These are phyloP conservation scores for Viola odorata DNA, from an alignment of 345 rosid species.

Conservation along the genomic window DNA sequence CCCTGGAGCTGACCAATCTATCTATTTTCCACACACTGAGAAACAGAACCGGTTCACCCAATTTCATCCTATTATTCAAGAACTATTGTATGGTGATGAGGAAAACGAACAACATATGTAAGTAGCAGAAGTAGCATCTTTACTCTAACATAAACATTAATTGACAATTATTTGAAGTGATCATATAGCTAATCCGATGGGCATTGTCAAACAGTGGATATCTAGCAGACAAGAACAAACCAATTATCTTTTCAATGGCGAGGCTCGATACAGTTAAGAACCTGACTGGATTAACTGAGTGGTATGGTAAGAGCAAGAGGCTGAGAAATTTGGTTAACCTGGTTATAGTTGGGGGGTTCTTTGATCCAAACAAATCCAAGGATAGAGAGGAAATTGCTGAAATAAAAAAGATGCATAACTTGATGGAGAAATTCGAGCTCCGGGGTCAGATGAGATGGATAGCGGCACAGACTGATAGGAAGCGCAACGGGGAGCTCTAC, in stretches of 20 bases:
- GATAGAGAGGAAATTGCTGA: constrained; percentile 89
- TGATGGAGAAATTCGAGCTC: constrained; percentile 69
- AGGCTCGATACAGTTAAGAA: constrained; percentile 87
- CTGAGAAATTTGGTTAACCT: constrained; percentile 75
- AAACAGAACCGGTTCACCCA: constrained; percentile 43
- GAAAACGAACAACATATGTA: constrained; percentile 77
- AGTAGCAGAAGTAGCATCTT: constrained; percentile 9
- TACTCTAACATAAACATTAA: background rate
- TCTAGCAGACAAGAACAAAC: constrained; percentile 67
- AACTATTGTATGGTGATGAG: constrained; percentile 54
- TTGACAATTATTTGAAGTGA: background rate
- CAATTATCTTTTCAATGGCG: constrained; percentile 97
- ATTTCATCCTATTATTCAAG: constrained; percentile 71
- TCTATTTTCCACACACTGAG: constrained; percentile 73
- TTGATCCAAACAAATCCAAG: constrained; percentile 63
- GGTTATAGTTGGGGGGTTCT: constrained; percentile 86
- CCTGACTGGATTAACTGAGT: constrained; percentile 78
- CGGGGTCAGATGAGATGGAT: constrained; percentile 90
- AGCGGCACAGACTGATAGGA: constrained; percentile 85
- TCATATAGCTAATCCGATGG: background rate
- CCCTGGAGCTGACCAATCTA: constrained; percentile 95
- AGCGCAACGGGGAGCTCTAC: constrained; percentile 81
- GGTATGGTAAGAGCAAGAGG: constrained; percentile 84
- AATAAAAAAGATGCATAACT: constrained; percentile 75
- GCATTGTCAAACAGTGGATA: constrained; percentile 52